Base-by-base conservation (phyloP, 108 stramenopile genomes). In the Nannochloropsis gaditana region DNA sequence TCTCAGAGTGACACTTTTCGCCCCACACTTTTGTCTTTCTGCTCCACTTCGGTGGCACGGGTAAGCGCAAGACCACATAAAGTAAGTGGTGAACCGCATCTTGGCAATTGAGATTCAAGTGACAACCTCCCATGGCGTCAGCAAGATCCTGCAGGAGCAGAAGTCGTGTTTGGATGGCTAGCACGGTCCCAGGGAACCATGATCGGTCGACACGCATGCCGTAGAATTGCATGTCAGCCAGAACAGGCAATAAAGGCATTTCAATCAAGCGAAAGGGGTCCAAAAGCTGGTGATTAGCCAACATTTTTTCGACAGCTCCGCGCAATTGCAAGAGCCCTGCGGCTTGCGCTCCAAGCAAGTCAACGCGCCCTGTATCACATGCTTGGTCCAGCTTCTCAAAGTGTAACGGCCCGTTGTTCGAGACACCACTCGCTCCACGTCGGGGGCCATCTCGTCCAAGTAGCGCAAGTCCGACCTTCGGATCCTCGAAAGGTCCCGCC, bases 81-180 rank as follows among this genome's bases (percentile, higher is more conserved):
- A 73, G 59, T n/a, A 73, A 73, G n/a, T 73, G 59, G n/a, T 73
- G 59, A 5, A 73, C 59, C 15, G 59, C 15, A n/a, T 73, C 59
- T 73, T 73, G 59, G n/a, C 59, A 73, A 6, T 73, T 73, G 59
- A 73, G 59, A 6, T 73, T 73, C 19, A 73, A n/a, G 59, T 73
- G 59, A 73, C 4, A 73, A 0, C 59, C 59, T n/a, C 59, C 59
- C 15, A 73, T n/a, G 59, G 59, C 59, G 59, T 73, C 59, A n/a
- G 59, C 59, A n/a, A 73, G 59, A n/a, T 73, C 59, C n/a, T 73
- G 59, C 59, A 73, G 59, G 19, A 73, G n/a, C 59, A 73, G n/a
- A n/a, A 73, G 59, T 15, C 59, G 59, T 6, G 15, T n/a, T n/a
- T 73, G 59, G 15, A 73, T 73, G n/a, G 59, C 59, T n/a, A 73